These are phyloP conservation scores for Trichoderma lentiforme DNA, from an alignment of 2,329 filamentous ascomycete genomes.

Conservation along the genomic window DNA sequence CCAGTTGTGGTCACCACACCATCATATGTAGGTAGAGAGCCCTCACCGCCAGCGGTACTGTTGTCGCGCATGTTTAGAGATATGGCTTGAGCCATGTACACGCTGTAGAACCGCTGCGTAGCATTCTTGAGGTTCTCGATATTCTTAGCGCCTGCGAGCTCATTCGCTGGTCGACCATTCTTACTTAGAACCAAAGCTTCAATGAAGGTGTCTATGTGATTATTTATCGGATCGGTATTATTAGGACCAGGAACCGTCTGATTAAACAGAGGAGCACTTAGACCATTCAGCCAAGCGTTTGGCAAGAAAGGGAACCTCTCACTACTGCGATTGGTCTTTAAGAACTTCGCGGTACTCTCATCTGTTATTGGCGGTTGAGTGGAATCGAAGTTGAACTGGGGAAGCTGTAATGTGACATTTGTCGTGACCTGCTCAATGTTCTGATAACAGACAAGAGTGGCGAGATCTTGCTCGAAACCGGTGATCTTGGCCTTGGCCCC, in stretches of 20 bases:
- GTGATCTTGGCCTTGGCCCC: background rate
- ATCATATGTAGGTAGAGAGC: background rate
- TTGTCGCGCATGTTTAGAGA: conserved; percentile 13
- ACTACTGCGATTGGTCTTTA: background rate
- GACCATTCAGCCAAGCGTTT: background rate
- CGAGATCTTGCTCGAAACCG: conserved; percentile 6
- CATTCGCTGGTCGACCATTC: background rate
- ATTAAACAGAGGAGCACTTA: background rate
- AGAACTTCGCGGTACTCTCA: background rate
- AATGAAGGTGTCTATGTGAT: background rate
- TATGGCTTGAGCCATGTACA: conserved; percentile 12
- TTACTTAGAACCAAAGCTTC: background rate
- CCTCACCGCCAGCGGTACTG: background rate
- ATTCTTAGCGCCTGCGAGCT: conserved; percentile 3
- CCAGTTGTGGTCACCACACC: background rate
- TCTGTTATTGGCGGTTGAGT: background rate
- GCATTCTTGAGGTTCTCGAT: background rate
- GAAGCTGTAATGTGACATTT: conserved; percentile 4
- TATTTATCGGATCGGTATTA: background rate
- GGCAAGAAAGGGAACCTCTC: background rate
- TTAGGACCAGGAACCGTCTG: background rate
- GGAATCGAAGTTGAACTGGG: background rate
- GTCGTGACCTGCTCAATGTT: conserved; percentile 8
- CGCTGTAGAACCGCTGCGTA: background rate
- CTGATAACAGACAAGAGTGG: conserved; percentile 9